Conservation (phyloP, 495 filamentous ascomycete species). For the Aspergillus kassunensis region DNA sequence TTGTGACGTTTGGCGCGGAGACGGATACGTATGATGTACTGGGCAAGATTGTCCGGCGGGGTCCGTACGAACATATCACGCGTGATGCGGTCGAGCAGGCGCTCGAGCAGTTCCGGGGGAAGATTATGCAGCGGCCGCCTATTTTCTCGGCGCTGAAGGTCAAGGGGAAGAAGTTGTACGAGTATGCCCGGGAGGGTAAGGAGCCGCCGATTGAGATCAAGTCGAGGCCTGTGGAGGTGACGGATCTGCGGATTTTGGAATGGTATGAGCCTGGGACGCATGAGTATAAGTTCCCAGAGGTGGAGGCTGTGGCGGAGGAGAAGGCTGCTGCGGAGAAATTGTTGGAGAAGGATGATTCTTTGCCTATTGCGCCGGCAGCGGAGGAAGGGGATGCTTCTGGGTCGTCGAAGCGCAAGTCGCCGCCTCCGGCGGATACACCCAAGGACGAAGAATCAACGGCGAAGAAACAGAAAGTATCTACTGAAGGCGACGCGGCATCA, state of each 20-base stretch:
- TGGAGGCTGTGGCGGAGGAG: constrained; percentile 67
- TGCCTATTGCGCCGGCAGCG: constrained; percentile 18
- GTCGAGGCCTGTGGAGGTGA: constrained; percentile 69
- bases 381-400: constrained; percentile 14
- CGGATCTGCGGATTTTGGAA: constrained; percentile 72
- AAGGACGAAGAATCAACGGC: constrained; percentile 11
- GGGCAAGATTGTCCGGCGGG: constrained; percentile 74
- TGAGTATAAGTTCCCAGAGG: constrained; percentile 63
- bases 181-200: constrained; percentile 90
- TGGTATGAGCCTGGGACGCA: constrained; percentile 85
- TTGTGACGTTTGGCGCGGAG: constrained; percentile 84
- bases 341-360: constrained; percentile 38
- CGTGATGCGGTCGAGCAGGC: constrained; percentile 71
- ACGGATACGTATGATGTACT: constrained; percentile 88
- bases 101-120: constrained; percentile 71
- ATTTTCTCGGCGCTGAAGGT: constrained; percentile 90
- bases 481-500: constrained; percentile 15
- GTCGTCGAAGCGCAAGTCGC: constrained; percentile 31
- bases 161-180: constrained; percentile 86
- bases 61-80: constrained; percentile 73
- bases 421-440: constrained; percentile 24
- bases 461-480: constrained; percentile 37
- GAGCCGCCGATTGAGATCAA: constrained; percentile 79
- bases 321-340: constrained; percentile 71
- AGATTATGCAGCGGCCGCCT: constrained; percentile 86